These are phyloP conservation scores for bread wheat (Triticum aestivum) DNA, from an alignment of 176 grass and related monocot genomes.

Conservation along the genomic window IWGSC_CS_RefSeq_v2.1 NC_057798.1:675255219-675255718, in stretches of 20 bases:
- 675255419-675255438: background rate
- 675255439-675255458: background rate
- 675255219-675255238: constrained; percentile 64
- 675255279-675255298: background rate
- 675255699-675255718: background rate
- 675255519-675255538: background rate
- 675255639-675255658: background rate
- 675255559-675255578: background rate
- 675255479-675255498: background rate
- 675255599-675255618: background rate
- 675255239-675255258: constrained; percentile 49
- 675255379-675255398: background rate
- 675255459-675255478: constrained; percentile 6
- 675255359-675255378: background rate
- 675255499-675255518: background rate
- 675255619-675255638: background rate
- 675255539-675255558: constrained; percentile 1
- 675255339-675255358: background rate
- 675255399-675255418: background rate
- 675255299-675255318: background rate
- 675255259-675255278: too few species aligned
- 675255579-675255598: background rate
- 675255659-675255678: background rate
- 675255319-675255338: constrained; percentile 10
- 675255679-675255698: background rate